A percentile compares a stretch with the other conserved stretches of the same genome.
Conservation (phyloP, 352 stramenopile species). For the Globisporangium barbulae region DNA sequence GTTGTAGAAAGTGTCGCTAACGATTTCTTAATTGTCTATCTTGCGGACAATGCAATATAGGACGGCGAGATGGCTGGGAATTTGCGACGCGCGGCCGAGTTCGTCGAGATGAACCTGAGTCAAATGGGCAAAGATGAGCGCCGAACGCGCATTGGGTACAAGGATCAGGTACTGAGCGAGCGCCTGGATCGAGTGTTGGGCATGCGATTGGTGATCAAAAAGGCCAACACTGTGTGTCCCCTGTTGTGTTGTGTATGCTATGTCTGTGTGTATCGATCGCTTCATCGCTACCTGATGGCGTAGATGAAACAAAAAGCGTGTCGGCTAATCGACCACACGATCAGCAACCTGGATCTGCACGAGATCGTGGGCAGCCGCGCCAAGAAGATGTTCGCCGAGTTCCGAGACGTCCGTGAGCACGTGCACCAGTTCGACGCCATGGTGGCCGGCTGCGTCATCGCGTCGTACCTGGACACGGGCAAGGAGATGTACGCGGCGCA, state of each 20-base stretch:
- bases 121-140: slow-evolving; percentile 96
- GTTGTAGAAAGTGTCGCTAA: background rate
- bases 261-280: slow-evolving; percentile 13
- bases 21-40: background rate
- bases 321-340: slow-evolving; percentile 88
- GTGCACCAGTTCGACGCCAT: slow-evolving; percentile 95
- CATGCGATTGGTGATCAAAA: slow-evolving; percentile 9
- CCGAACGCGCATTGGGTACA: slow-evolving; percentile 95
- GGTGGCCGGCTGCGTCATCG: slow-evolving; percentile 86
- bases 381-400: slow-evolving; percentile 96
- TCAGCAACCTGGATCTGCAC: slow-evolving; percentile 93
- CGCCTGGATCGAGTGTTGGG: background rate
- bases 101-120: slow-evolving; percentile 96
- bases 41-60: slow-evolving; percentile 33
- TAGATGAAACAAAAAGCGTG: slow-evolving; percentile 94
- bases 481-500: slow-evolving; percentile 88
- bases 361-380: slow-evolving; percentile 93
- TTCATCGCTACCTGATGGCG: slow-evolving; percentile 76
- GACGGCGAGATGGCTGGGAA: slow-evolving; percentile 87
- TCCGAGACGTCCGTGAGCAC: slow-evolving; percentile 94
- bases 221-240: slow-evolving; percentile 12
- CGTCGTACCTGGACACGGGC: slow-evolving; percentile 79
- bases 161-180: slow-evolving; percentile 90
- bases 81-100: slow-evolving; percentile 79
- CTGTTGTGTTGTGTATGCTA: slow-evolving; percentile 17